Conservation (phyloP, 768 basidiomycete species). For the Sarcomyxa edulis region DNA sequence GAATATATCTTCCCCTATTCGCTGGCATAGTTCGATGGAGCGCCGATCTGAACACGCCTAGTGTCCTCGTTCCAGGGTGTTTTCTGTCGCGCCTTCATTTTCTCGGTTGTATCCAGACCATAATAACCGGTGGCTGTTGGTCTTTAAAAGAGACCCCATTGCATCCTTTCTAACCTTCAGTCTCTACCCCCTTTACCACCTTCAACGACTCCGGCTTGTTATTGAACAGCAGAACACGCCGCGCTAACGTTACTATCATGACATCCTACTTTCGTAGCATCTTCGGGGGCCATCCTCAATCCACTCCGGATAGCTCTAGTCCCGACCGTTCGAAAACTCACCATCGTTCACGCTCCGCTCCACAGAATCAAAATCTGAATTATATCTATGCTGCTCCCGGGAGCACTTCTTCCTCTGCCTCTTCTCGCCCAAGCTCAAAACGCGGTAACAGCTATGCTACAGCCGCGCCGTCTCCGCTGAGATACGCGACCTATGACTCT, state of each 20-base stretch:
- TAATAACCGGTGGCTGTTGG: no score
- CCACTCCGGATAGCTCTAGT: constrained; percentile 15
- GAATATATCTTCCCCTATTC: no score
- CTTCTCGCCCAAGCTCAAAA: constrained; percentile 28
- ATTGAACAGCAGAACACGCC: no score
- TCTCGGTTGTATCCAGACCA: no score
- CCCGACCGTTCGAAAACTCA: constrained; percentile 32
- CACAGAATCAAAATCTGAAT: constrained; percentile 24
- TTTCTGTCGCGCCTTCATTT: no score
- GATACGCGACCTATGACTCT: constrained; percentile 31
- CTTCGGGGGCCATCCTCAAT: constrained; percentile 12
- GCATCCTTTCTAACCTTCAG: no score
- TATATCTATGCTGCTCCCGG: constrained; percentile 35
- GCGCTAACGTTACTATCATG: constrained; percentile 25
- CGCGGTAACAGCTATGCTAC: constrained; percentile 31
- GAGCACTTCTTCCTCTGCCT: constrained; percentile 27
- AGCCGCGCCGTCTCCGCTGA: constrained; percentile 34
- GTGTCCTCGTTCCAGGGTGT: no score
- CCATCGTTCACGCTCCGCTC: constrained; percentile 35
- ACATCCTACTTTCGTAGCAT: constrained; percentile 43
- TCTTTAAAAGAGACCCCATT: no score
- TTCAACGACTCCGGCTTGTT: no score
- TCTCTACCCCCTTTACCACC: no score
- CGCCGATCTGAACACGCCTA: no score
- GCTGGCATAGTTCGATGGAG: no score